Evolutionary conservation across 495 filamentous ascomycete genomes (phyloP).

Genomic region (Talaromyces nanjingensis): DNA sequence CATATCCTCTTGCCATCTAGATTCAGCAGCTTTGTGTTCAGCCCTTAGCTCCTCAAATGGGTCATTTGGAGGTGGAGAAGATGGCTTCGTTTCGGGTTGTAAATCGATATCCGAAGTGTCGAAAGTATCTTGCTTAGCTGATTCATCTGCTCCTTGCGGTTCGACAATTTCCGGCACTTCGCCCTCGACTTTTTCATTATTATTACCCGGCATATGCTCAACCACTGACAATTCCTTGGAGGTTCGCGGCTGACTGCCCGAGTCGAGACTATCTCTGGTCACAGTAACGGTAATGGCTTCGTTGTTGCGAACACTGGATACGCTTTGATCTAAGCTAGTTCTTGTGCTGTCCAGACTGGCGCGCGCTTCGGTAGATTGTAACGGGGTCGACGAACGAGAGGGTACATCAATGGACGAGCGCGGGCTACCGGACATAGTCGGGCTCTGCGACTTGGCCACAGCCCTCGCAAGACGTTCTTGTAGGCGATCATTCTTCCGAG

Average conservation of each 20-base stretch:
- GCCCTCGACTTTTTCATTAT: background rate
- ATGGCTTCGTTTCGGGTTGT: background rate
- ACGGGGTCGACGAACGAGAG: constrained; percentile 29
- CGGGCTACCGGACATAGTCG: constrained; percentile 20
- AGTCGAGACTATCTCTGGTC: constrained; percentile 28
- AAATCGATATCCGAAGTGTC: constrained; percentile 10
- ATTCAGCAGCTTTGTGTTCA: constrained; percentile 52
- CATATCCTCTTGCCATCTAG: constrained; percentile 69
- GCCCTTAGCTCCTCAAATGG: constrained; percentile 43
- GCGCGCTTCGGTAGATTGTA: constrained; percentile 27
- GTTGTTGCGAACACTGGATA: constrained; percentile 11
- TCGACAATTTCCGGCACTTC: background rate
- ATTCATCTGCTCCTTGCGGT: background rate
- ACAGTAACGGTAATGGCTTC: constrained; percentile 8
- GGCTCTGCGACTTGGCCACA: constrained; percentile 39
- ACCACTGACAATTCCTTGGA: constrained; percentile 25
- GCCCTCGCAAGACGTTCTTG: constrained; percentile 79
- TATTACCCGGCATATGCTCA: constrained; percentile 2
- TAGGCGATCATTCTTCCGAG: constrained; percentile 64
- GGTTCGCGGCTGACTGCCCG: constrained; percentile 20
- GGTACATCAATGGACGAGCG: constrained; percentile 27
- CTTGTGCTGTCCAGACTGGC: constrained; percentile 30
- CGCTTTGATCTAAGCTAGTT: constrained; percentile 13
- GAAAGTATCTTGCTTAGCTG: background rate
- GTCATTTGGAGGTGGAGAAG: background rate